phyloP scores from a whole-genome alignment of 495 filamentous ascomycete genomes.

The Xylaria curta region DNA sequence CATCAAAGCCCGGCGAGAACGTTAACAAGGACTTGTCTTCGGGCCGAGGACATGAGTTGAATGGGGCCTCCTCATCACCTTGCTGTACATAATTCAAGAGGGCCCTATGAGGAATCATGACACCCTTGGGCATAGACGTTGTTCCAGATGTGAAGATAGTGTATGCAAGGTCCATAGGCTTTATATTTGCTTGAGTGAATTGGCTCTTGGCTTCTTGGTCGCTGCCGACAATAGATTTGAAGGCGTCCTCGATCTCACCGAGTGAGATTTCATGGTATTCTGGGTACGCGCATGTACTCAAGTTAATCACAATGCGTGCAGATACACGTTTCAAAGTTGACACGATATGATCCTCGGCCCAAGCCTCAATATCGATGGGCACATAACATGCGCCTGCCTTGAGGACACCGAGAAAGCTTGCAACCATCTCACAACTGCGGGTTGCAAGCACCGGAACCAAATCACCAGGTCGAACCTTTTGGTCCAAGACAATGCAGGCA shows the following conservation, averaged over 20 bases:
- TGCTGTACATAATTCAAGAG: constrained; percentile 16
- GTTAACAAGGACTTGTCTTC: constrained; percentile 23
- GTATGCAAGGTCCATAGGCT: constrained; percentile 31
- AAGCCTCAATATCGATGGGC: constrained; percentile 37
- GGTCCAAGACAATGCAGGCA: not conserved
- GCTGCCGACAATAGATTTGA: not conserved
- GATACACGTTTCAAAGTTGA: constrained; percentile 21
- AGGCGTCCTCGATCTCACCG: not conserved
- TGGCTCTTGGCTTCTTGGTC: not conserved
- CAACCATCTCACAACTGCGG: constrained; percentile 29
- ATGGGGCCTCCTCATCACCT: constrained; percentile 24
- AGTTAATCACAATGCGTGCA: constrained; percentile 9
- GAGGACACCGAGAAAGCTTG: constrained; percentile 31
- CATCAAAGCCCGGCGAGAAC: constrained; percentile 20
- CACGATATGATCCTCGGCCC: constrained; percentile 33
- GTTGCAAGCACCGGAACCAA: constrained; percentile 24
- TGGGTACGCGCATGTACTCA: not conserved
- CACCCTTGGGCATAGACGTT: constrained; percentile 51
- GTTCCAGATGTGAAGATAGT: constrained; percentile 51
- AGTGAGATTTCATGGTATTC: not conserved
- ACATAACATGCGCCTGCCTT: constrained; percentile 37
- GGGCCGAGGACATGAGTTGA: constrained; percentile 4
- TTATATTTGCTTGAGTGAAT: not conserved
- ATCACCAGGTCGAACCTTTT: constrained; percentile 8
- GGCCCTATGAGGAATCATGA: constrained; percentile 42